A percentile compares a stretch with the other conserved stretches of the same genome.
Evolutionary conservation across 1,284 basidiomycete genomes (phyloP).

Genomic region (Apiotrichum gracile): DNA sequence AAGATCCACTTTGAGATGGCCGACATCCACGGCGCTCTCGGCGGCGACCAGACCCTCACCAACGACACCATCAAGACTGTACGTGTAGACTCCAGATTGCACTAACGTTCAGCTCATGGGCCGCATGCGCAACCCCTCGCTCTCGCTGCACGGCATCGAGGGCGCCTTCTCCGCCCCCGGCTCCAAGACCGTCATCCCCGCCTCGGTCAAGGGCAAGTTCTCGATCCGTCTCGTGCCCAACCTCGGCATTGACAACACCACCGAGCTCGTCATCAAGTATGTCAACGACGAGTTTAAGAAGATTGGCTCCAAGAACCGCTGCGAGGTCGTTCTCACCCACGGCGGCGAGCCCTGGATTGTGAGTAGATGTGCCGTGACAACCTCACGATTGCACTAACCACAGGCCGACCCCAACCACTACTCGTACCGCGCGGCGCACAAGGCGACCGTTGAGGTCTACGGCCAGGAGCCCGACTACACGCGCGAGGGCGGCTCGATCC

Average conservation of each 20-base stretch:
- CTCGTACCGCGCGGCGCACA: conserved; percentile 89
- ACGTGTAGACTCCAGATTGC: conserved; percentile 2
- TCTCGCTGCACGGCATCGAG: conserved; percentile 94
- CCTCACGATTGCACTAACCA: not conserved
- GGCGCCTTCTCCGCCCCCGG: conserved; percentile 86
- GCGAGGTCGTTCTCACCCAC: conserved; percentile 63
- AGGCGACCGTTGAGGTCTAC: conserved; percentile 68
- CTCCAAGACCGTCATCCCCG: conserved; percentile 92
- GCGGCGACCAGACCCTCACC: conserved; percentile 69
- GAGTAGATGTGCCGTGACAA: conserved; percentile 8
- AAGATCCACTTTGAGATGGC: conserved; percentile 61
- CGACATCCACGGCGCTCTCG: conserved; percentile 76
- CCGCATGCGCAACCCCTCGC: conserved; percentile 59
- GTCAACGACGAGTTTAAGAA: conserved; percentile 74
- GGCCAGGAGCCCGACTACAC: conserved; percentile 78
- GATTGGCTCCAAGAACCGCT: conserved; percentile 73
- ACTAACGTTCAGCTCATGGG: conserved; percentile 36
- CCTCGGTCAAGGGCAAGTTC: conserved; percentile 83
- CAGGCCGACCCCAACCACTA: conserved; percentile 57
- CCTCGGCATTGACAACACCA: conserved; percentile 67
- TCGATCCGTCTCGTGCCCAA: conserved; percentile 82
- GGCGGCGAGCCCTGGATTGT: conserved; percentile 85
- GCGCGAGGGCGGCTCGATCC: conserved; percentile 89
- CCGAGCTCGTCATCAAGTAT: conserved; percentile 66
- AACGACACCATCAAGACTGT: conserved; percentile 70